Percentiles rank a stretch among this genome's conserved stretches.
Evolutionary conservation across 768 basidiomycete species (phyloP).

Genomic region (Chiua virens): DNA sequence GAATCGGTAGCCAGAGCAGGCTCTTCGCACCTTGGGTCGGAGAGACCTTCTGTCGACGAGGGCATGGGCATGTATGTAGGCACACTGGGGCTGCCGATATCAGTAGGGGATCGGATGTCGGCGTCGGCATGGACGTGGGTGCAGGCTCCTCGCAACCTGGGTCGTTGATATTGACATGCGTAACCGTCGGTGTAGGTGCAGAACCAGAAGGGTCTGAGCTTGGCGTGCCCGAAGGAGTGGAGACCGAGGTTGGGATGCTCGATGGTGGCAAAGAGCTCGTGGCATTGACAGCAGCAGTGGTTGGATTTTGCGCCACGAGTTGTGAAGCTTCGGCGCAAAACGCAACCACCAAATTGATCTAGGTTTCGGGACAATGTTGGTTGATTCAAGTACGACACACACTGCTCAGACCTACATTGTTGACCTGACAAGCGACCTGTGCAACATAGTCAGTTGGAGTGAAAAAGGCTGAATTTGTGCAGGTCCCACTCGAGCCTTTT

Average conservation of each 20-base stretch:
- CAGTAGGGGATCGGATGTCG: neutral
- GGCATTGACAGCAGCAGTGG: neutral
- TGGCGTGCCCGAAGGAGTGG: neutral
- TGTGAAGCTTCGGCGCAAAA: constrained; percentile 43
- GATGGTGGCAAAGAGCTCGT: neutral
- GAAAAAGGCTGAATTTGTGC: constrained; percentile 45
- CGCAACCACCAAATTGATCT: constrained; percentile 50
- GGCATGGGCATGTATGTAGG: no score
- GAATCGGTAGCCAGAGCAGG: no score
- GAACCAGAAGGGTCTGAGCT: neutral
- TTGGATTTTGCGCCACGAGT: no score
- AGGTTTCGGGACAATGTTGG: neutral
- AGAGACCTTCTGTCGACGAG: no score
- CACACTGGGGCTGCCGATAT: no score
- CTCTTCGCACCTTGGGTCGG: no score
- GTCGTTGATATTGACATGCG: neutral
- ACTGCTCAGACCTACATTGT: constrained; percentile 38
- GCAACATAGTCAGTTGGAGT: constrained; percentile 44
- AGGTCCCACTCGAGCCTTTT: constrained; percentile 36
- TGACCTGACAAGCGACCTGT: constrained; percentile 44
- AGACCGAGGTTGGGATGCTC: neutral
- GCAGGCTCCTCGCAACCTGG: neutral
- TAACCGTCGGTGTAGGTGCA: neutral
- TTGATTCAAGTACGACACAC: neutral
- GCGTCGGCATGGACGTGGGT: neutral